phyloP scores from a whole-genome alignment of 2,329 filamentous ascomycete genomes.

The Blastomyces parvus region DNA sequence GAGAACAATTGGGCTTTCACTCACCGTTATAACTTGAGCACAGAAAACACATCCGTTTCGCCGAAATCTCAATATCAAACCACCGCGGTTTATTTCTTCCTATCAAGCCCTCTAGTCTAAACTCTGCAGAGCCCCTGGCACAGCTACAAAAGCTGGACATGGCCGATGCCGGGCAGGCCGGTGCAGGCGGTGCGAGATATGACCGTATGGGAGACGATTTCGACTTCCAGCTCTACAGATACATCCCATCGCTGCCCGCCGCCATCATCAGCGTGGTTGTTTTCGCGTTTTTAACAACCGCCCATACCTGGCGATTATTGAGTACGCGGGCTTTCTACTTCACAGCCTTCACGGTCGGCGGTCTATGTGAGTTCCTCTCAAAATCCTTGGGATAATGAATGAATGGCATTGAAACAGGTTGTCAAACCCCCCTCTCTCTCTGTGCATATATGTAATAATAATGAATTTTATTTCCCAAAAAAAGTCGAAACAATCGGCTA shows the following conservation, averaged over 20 bases:
- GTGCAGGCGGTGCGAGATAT: not conserved
- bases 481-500: conserved; percentile 14
- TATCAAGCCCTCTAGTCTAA: not conserved
- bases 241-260: conserved; percentile 38
- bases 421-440: too few species aligned
- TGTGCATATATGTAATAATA: too few species aligned
- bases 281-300: conserved; percentile 30
- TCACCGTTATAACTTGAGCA: too few species aligned
- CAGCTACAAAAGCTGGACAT: not conserved
- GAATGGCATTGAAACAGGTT: too few species aligned
- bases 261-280: conserved; percentile 36
- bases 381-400: too few species aligned
- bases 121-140: not conserved
- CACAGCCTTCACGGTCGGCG: conserved; percentile 45
- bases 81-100: too few species aligned
- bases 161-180: not conserved
- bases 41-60: too few species aligned
- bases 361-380: conserved; percentile 32
- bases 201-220: not conserved
- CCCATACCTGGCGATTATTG: conserved; percentile 34
- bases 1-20: too few species aligned
- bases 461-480: too few species aligned
- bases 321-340: conserved; percentile 42
- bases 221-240: conserved; percentile 33
- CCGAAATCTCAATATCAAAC: too few species aligned